A percentile compares a stretch with the other conserved stretches of the same genome.
Conservation (phyloP, 306 rosid genomes). For the Cucumis cinereus region DNA sequence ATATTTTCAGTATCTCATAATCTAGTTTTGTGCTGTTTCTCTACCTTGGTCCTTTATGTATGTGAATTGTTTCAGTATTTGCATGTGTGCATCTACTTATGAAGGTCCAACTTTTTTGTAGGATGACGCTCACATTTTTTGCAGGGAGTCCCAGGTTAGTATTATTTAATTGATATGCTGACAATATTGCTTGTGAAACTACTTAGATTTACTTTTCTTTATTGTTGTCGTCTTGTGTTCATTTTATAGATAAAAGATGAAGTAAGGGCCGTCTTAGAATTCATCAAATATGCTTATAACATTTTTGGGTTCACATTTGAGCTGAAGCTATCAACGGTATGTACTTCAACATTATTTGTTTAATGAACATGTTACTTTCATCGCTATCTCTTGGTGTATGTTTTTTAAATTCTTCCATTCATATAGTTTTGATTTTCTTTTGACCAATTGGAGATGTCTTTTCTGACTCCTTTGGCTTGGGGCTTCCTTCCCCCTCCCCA, state of each 20-base stretch:
- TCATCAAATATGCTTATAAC: conserved; percentile 48
- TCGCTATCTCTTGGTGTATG: too few species aligned
- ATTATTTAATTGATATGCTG: conserved; percentile 3
- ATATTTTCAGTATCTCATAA: neutral
- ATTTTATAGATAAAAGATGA: conserved; percentile 68
- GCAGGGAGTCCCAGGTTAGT: conserved; percentile 85
- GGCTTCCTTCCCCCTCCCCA: too few species aligned
- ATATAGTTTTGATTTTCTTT: too few species aligned
- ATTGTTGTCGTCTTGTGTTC: conserved; percentile 6
- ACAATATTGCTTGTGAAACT: neutral
- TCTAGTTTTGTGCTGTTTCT: neutral
- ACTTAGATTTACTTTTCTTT: neutral
- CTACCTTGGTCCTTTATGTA: neutral
- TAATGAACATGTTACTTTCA: neutral
- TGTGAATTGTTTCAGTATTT: neutral
- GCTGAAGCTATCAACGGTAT: conserved; percentile 84
- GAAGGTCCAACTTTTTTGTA: conserved; percentile 22
- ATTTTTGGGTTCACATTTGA: conserved; percentile 86
- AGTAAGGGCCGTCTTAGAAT: conserved; percentile 61
- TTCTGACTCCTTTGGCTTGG: too few species aligned
- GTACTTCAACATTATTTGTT: conserved; percentile 5
- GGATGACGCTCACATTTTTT: conserved; percentile 98
- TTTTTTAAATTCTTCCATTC: too few species aligned
- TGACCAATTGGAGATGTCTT: too few species aligned
- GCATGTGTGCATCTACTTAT: conserved; percentile 14